These are phyloP conservation scores for Aphanomyces euteiches DNA, from an alignment of 352 stramenopile genomes.

Conservation along the genomic window DNA sequence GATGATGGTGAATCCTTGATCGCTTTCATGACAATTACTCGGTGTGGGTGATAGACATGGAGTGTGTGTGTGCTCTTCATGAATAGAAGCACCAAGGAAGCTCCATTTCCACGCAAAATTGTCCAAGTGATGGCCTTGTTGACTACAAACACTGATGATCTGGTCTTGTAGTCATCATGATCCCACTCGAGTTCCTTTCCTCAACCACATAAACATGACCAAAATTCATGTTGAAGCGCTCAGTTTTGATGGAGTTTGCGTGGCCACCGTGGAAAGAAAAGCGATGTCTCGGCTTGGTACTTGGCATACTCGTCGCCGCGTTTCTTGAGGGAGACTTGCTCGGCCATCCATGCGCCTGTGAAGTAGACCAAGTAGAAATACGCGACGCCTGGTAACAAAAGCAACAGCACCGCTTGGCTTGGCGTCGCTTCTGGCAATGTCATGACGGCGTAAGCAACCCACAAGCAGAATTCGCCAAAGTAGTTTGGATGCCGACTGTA, in stretches of 20 bases:
- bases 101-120: neutral
- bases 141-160: neutral
- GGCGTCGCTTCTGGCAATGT: conserved; percentile 2
- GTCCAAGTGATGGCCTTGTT: neutral
- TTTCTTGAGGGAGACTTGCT: conserved; percentile 30
- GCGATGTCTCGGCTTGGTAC: conserved; percentile 26
- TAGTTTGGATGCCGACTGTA: conserved; percentile 43
- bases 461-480: conserved; percentile 40
- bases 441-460: conserved; percentile 30
- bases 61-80: neutral
- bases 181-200: neutral
- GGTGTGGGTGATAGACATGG: too few species aligned
- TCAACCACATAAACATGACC: neutral
- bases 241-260: neutral
- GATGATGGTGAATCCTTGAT: too few species aligned
- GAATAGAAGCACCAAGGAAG: neutral
- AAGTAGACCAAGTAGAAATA: conserved; percentile 30
- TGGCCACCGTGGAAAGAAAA: conserved; percentile 23
- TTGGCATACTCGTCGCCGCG: conserved; percentile 15
- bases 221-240: neutral
- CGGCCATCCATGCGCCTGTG: conserved; percentile 26
- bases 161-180: neutral
- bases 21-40: too few species aligned
- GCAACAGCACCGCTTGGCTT: neutral
- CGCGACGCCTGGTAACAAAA: conserved; percentile 14